Evolutionary conservation across 225 moss, liverwort and hornwort species (phyloP), one percentile per base, ranked within the genome.

Genomic region (Polytrichum formosum): DNA sequence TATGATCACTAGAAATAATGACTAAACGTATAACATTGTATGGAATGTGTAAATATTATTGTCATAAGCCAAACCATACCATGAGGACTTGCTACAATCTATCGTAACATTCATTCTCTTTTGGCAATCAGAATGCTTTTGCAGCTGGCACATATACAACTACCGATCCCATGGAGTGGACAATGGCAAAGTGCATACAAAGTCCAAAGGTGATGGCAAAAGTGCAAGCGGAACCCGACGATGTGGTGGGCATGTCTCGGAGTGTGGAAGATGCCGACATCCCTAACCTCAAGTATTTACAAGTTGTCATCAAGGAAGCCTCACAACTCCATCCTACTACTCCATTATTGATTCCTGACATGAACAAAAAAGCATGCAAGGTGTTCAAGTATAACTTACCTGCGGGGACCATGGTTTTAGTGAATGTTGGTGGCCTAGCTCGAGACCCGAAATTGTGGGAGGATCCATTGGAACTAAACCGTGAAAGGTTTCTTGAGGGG

Each of bases 401-500:
- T 2, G 33, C 67, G 5, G 75, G 77, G 2, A 37, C 79, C 13
- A 74, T 76, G 27, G 79, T 85, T 1, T 78, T 81, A 56, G 77
- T 93, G 27, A 93, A 90, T 63, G 46, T 69, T 4, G 88, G 72
- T 67, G 88, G 75, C 0, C 28, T 92, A 6, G 77, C 79, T 0
- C 76, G 81, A 0, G 28, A 85, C 7, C 78, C 74, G 0, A 65
- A 67, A 5, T 2, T 66, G 7, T 93, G 73, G 71, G 81, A 88
- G 0, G 65, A 81, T 3, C 79, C 87, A 0, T 6, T 79, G 9
- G 73, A 70, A 8, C 89, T 91, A 70, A 26, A 55, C 7, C 92
- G 89, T 0, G 89, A 93, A 1, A 74, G 92, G 8, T 93, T 91
- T 56, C 72, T 85, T 6, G 76, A 75, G 0, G 80, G 77, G 0